Percentiles rank a stretch among this genome's conserved stretches.
These are phyloP conservation scores for Polytolypa hystricis DNA, from an alignment of 2,329 filamentous ascomycete species.

Conservation along the genomic window DNA sequence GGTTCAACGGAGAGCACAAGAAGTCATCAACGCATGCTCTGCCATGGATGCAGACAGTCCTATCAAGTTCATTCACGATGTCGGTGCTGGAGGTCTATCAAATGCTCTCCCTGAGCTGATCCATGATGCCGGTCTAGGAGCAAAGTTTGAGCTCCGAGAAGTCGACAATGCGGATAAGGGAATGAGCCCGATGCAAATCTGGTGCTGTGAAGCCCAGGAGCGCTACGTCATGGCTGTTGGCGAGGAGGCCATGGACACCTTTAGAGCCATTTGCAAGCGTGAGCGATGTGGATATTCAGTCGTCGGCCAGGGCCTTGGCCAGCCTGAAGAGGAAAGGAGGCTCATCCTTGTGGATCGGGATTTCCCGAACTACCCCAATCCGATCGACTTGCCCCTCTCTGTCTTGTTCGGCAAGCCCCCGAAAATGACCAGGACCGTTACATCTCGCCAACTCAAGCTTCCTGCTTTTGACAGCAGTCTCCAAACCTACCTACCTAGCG, in stretches of 20 bases:
- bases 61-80: constrained; percentile 95
- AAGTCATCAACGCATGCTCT: constrained; percentile 93
- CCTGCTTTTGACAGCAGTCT: constrained; percentile 66
- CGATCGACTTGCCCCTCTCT: constrained; percentile 82
- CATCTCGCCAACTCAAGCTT: constrained; percentile 56
- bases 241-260: constrained; percentile 62
- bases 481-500: constrained; percentile 51
- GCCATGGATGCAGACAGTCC: constrained; percentile 75
- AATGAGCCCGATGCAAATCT: constrained; percentile 94
- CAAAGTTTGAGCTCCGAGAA: constrained; percentile 86
- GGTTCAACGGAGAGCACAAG: constrained; percentile 88
- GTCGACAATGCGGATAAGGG: constrained; percentile 80
- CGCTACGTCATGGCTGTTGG: constrained; percentile 88
- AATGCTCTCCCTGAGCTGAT: constrained; percentile 81
- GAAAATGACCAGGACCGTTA: constrained; percentile 65
- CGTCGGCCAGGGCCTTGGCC: constrained; percentile 64
- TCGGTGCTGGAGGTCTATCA: constrained; percentile 81
- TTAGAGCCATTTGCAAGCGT: constrained; percentile 58
- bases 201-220: constrained; percentile 96
- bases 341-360: constrained; percentile 75
- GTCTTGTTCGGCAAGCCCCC: constrained; percentile 79
- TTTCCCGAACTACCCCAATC: constrained; percentile 59
- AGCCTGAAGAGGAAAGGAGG: constrained; percentile 54
- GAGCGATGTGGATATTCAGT: constrained; percentile 90
- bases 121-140: constrained; percentile 82